Conservation (phyloP, 495 filamentous ascomycete genomes). For the Hypoxylon fragiforme region DNA sequence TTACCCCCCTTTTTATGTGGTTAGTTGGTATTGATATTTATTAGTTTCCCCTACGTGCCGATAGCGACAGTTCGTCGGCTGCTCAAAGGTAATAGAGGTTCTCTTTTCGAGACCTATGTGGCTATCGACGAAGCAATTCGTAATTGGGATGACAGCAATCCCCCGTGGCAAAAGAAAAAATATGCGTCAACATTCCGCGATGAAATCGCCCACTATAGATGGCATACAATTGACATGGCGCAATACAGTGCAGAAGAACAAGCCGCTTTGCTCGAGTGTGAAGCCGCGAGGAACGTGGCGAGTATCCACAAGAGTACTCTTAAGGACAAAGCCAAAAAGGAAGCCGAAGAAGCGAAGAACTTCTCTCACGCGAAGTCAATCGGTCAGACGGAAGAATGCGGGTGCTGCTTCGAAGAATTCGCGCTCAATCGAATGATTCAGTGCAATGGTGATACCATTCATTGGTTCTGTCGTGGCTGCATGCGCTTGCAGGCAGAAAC, state of each 20-base stretch:
- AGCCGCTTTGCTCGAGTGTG: slow-evolving; percentile 37
- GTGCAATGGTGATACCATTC: slow-evolving; percentile 56
- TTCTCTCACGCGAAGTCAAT: slow-evolving; percentile 48
- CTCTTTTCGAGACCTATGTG: slow-evolving; percentile 39
- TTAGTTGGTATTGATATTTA: slow-evolving; percentile 1
- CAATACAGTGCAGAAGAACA: slow-evolving; percentile 4
- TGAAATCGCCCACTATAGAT: slow-evolving; percentile 4
- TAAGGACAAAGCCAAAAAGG: slow-evolving; percentile 38
- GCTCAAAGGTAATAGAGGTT: slow-evolving; percentile 1
- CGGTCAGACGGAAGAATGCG: slow-evolving; percentile 62
- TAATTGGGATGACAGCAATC: slow-evolving; percentile 6
- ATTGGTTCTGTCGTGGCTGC: slow-evolving; percentile 72
- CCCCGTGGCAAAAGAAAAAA: slow-evolving; percentile 34
- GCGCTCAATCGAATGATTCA: slow-evolving; percentile 67
- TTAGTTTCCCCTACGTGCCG: slow-evolving; percentile 27
- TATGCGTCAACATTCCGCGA: not conserved
- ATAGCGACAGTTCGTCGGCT: slow-evolving; percentile 1
- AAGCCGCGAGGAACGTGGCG: slow-evolving; percentile 35
- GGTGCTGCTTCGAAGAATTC: slow-evolving; percentile 70
- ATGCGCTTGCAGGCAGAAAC: slow-evolving; percentile 64
- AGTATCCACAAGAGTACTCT: slow-evolving; percentile 15
- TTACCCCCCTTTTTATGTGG: not conserved
- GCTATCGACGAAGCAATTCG: slow-evolving; percentile 30
- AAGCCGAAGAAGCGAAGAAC: slow-evolving; percentile 50
- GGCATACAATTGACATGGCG: slow-evolving; percentile 8